phyloP scores from a whole-genome alignment of 2,329 filamentous ascomycete genomes.

The Aspergillus hiratsukae region DNA sequence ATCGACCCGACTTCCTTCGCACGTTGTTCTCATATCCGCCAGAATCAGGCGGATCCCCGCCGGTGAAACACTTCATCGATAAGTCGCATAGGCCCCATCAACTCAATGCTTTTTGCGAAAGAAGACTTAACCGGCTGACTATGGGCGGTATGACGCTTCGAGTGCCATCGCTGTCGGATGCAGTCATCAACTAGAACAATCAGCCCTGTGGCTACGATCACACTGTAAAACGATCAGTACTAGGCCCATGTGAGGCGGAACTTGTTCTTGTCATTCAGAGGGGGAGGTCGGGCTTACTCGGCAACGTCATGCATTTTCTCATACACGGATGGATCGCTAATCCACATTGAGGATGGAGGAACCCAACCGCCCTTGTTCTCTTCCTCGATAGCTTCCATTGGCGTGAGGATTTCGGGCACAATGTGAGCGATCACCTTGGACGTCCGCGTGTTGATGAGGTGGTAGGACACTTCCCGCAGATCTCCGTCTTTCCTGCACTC shows the following conservation, averaged over 20 bases:
- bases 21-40: background rate
- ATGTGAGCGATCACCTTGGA: conserved; percentile 73
- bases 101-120: conserved; percentile 56
- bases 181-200: conserved; percentile 85
- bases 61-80: conserved; percentile 62
- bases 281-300: conserved; percentile 60
- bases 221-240: conserved; percentile 46
- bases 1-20: background rate
- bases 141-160: conserved; percentile 49
- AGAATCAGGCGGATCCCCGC: conserved; percentile 32
- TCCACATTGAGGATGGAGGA: conserved; percentile 84
- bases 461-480: conserved; percentile 66
- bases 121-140: conserved; percentile 50
- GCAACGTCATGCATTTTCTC: conserved; percentile 71
- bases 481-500: conserved; percentile 63
- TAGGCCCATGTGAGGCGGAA: conserved; percentile 7
- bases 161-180: conserved; percentile 74
- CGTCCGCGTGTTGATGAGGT: conserved; percentile 66
- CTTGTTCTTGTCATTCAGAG: conserved; percentile 3
- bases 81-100: conserved; percentile 57
- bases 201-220: conserved; percentile 85
- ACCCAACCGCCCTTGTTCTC: conserved; percentile 80
- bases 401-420: conserved; percentile 71
- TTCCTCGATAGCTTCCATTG: conserved; percentile 66
- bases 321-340: conserved; percentile 69